phyloP scores from a whole-genome alignment of 768 basidiomycete species.

The Saitozyma podzolica region DNA sequence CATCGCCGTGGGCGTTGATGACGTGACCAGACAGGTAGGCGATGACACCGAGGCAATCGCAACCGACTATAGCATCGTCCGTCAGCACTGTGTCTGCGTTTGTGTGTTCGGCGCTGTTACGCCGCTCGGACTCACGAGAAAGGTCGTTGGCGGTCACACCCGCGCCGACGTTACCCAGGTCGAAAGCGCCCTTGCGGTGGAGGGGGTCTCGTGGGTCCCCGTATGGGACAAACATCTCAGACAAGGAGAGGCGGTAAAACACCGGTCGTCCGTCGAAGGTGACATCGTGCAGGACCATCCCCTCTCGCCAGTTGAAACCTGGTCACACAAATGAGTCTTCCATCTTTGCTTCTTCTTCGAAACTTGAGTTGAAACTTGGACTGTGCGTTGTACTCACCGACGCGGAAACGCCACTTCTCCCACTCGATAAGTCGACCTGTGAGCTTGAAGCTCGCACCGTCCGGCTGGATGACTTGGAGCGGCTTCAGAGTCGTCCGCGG shows the following conservation, averaged over 20 bases:
- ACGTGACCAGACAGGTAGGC: conserved; percentile 25
- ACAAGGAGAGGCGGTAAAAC: conserved; percentile 30
- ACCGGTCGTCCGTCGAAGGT: conserved; percentile 27
- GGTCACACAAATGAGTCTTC: background rate
- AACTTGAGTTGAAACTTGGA: background rate
- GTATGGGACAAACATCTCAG: conserved; percentile 43
- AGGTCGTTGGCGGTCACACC: conserved; percentile 35
- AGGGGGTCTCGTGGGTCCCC: conserved; percentile 29
- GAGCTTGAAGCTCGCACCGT: conserved; percentile 85
- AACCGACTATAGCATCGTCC: conserved; percentile 16
- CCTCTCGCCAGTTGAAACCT: conserved; percentile 18
- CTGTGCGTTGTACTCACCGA: background rate
- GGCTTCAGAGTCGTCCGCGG: conserved; percentile 65
- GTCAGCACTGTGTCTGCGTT: too few species aligned
- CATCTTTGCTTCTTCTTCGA: background rate
- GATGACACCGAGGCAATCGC: conserved; percentile 36
- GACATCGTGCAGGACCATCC: conserved; percentile 36
- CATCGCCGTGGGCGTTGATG: conserved; percentile 12
- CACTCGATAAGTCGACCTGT: conserved; percentile 75
- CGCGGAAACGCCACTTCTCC: conserved; percentile 80
- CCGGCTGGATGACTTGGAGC: conserved; percentile 78
- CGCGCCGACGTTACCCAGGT: conserved; percentile 37
- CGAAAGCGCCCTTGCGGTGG: conserved; percentile 42
- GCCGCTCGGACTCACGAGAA: too few species aligned
- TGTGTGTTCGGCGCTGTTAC: too few species aligned